Evolutionary conservation across 306 rosid species (phyloP), one percentile per base, ranked within the genome.

Genomic region (Citrullus amarus): DNA sequence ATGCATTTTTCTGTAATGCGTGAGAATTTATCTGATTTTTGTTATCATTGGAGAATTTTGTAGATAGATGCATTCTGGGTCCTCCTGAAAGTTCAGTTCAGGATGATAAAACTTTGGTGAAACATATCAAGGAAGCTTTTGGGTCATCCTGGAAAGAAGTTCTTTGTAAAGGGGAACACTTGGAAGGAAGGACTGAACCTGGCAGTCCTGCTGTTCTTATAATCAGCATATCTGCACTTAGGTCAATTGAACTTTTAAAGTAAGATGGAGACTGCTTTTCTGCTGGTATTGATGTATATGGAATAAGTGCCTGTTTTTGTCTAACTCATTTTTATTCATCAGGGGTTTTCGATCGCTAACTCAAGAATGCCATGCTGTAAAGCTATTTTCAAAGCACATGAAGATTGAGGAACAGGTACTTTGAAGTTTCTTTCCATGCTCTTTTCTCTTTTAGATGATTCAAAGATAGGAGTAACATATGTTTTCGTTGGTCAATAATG

Each of bases 361-460:
- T 7, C 79, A 83, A 80, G 87, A 88, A 50, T 95, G 98, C 65
- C 92, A 50, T 59, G 88, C 96, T 6, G 92, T 70, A 0, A 95
- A 95, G 88, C 85, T 95, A 22, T 95, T 95, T 81, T 86, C 98
- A 11, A 95, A 95, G 88, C 98, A 95, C 81, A 86, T 95, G 88
- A 95, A 95, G 82, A 76, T 92, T 71, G 86, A 91, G 66, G 90
- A 92, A 72, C 98, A 94, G 95, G 98, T 90, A 79, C 43, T 9
- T 77, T 1, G 38, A 32, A 30, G 44, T 38, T 22, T 34, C 50
- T 20, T 50, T 59, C 22, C 14, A 4, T 28, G 6, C 9, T 16
- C 6, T 22, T 71, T 71, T 22, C 3, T 20, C 6, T 41, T 67
- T 68, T 25, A 38, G 8, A 25, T 25, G 58, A 25, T 50, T 48